These are phyloP conservation scores for Entomortierella parvispora DNA, from an alignment of 192 early-diverging fungal genomes.

Conservation along the genomic window DNA sequence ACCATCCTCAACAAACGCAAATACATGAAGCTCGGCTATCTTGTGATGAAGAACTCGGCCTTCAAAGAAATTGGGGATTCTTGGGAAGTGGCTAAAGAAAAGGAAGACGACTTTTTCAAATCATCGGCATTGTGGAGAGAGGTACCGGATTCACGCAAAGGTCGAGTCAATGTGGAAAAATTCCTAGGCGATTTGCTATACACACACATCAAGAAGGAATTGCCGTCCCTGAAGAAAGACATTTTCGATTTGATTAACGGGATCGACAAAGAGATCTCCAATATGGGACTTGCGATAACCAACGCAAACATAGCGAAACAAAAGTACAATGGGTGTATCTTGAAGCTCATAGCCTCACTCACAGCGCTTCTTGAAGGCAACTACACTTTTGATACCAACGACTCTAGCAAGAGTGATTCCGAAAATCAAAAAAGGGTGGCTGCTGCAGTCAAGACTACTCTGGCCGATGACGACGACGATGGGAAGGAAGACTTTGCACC, in stretches of 20 bases:
- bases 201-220: conserved; percentile 41
- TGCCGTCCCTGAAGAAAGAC: conserved; percentile 30
- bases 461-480: neutral
- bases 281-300: conserved; percentile 13
- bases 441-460: neutral
- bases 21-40: conserved; percentile 39
- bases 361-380: conserved; percentile 27
- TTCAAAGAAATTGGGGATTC: conserved; percentile 36
- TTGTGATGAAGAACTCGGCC: conserved; percentile 42
- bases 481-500: conserved; percentile 3
- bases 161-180: conserved; percentile 19
- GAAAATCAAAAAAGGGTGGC: neutral
- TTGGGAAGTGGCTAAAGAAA: conserved; percentile 31
- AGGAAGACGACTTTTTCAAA: conserved; percentile 31
- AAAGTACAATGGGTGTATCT: conserved; percentile 26
- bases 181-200: conserved; percentile 31
- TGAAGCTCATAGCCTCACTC: conserved; percentile 26
- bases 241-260: conserved; percentile 9
- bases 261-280: conserved; percentile 29
- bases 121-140: conserved; percentile 24
- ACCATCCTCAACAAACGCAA: conserved; percentile 44
- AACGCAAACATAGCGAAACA: conserved; percentile 8
- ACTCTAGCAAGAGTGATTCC: conserved; percentile 20
- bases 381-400: conserved; percentile 28
- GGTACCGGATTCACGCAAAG: conserved; percentile 26